Conservation (phyloP, 2,329 filamentous ascomycete genomes). For the Trichoderma citrinoviride region DNA sequence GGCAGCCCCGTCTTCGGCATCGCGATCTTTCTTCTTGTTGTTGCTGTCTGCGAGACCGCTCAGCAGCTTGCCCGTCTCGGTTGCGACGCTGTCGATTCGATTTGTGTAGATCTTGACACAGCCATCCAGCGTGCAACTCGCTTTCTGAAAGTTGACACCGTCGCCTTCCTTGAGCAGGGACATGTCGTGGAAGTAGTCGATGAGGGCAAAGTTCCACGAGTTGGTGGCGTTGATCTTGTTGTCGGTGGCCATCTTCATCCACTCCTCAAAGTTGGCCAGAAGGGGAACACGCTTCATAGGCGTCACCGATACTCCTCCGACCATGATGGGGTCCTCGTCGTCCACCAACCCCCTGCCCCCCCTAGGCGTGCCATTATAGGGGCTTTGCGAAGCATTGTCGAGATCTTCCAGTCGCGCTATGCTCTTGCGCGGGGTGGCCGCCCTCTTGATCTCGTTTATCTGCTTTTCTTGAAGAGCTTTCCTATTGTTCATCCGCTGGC, state of each 20-base stretch:
- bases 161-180: slow-evolving; percentile 93
- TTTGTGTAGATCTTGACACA: slow-evolving; percentile 99
- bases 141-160: slow-evolving; percentile 97
- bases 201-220: slow-evolving; percentile 99
- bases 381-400: slow-evolving; percentile 55
- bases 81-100: slow-evolving; percentile 95
- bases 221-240: slow-evolving; percentile 99
- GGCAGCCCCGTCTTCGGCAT: slow-evolving; percentile 63
- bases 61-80: slow-evolving; percentile 90
- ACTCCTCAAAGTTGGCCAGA: slow-evolving; percentile 97
- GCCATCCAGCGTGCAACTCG: slow-evolving; percentile 93
- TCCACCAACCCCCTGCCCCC: slow-evolving; percentile 41
- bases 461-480: slow-evolving; percentile 87
- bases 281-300: slow-evolving; percentile 96
- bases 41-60: slow-evolving; percentile 90
- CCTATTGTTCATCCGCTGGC: slow-evolving; percentile 79
- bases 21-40: slow-evolving; percentile 68
- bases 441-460: slow-evolving; percentile 80
- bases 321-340: slow-evolving; percentile 60
- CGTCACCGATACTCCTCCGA: slow-evolving; percentile 75
- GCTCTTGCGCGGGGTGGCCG: slow-evolving; percentile 66
- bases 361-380: slow-evolving; percentile 53
- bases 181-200: slow-evolving; percentile 99
- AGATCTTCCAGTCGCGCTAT: slow-evolving; percentile 57
- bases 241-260: slow-evolving; percentile 99